Percentiles rank a stretch among this genome's conserved stretches.
These are phyloP conservation scores for Heritiera littoralis DNA, from an alignment of 345 rosid genomes.

Conservation along the genomic window DNA sequence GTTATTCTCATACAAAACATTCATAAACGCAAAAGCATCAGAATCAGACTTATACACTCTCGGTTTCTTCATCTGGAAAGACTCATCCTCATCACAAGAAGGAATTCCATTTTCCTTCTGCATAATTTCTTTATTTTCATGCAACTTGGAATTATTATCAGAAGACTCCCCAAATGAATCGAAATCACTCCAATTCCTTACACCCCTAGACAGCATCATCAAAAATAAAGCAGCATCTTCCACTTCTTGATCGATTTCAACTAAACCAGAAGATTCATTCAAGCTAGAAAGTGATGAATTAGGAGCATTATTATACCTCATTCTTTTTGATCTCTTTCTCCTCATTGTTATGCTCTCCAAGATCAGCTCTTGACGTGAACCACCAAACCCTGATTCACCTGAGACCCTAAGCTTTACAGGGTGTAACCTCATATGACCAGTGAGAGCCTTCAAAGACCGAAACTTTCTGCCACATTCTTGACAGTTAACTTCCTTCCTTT, in stretches of 20 bases:
- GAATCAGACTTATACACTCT: constrained; percentile 19
- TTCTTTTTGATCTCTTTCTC: constrained; percentile 53
- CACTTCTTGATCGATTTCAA: constrained; percentile 41
- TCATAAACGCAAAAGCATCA: constrained; percentile 23
- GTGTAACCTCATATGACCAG: constrained; percentile 41
- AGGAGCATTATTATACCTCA: constrained; percentile 44
- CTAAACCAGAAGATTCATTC: constrained; percentile 40
- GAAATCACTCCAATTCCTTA: constrained; percentile 21
- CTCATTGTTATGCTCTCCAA: constrained; percentile 29
- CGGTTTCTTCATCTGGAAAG: constrained; percentile 27
- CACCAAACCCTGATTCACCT: constrained; percentile 18
- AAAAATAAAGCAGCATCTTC: constrained; percentile 55
- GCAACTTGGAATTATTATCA: constrained; percentile 19
- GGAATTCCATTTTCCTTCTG: neutral
- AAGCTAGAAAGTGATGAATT: constrained; percentile 46
- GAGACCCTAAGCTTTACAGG: constrained; percentile 14
- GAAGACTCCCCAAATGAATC: constrained; percentile 29
- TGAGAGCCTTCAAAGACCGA: constrained; percentile 34
- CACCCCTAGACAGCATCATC: constrained; percentile 57
- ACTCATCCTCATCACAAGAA: constrained; percentile 17
- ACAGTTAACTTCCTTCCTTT: constrained; percentile 41
- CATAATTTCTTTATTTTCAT: constrained; percentile 12
- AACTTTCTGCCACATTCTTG: constrained; percentile 52
- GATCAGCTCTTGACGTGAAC: constrained; percentile 23
- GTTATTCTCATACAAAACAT: constrained; percentile 33